phyloP scores from a whole-genome alignment of 2,329 filamentous ascomycete genomes.

The Hysterium pulicare region DNA sequence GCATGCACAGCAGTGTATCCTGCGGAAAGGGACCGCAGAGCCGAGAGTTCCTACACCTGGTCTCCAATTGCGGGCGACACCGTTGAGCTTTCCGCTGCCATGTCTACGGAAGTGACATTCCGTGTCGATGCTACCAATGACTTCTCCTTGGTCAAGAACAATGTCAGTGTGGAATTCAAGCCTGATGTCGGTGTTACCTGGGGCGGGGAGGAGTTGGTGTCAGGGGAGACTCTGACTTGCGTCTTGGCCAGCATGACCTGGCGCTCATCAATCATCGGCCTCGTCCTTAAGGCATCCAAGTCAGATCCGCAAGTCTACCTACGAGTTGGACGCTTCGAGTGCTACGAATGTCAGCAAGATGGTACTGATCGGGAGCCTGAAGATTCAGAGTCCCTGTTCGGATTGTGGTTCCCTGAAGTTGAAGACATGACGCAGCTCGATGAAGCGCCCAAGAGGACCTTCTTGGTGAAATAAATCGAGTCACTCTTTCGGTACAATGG shows the following conservation, averaged over 20 bases:
- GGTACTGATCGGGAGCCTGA: slow-evolving; percentile 27
- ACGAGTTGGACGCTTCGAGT: slow-evolving; percentile 34
- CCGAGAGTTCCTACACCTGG: slow-evolving; percentile 15
- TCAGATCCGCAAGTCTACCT: slow-evolving; percentile 22
- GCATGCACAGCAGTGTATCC: slow-evolving; percentile 29
- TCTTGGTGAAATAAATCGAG: too few relatives aligned
- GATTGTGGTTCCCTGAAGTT: slow-evolving; percentile 34
- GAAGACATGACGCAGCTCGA: slow-evolving; percentile 36
- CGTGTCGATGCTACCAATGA: slow-evolving; percentile 12
- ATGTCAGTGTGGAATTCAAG: slow-evolving; percentile 29
- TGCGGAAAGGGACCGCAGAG: slow-evolving; percentile 12
- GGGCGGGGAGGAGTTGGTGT: slow-evolving; percentile 22
- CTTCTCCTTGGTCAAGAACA: slow-evolving; percentile 25
- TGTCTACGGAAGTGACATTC: slow-evolving; percentile 31
- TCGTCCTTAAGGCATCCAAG: slow-evolving; percentile 24
- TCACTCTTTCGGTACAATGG: too few relatives aligned
- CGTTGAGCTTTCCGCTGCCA: slow-evolving; percentile 30
- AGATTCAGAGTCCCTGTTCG: slow-evolving; percentile 33
- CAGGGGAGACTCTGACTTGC: slow-evolving; percentile 30
- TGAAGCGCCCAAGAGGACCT: slow-evolving; percentile 25
- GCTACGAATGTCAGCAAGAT: slow-evolving; percentile 31
- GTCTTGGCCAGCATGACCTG: slow-evolving; percentile 36
- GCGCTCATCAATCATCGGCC: slow-evolving; percentile 31
- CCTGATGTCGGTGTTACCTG: slow-evolving; percentile 27
- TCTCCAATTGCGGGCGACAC: slow-evolving; percentile 28